Evolutionary conservation across 495 filamentous ascomycete species (phyloP).

Genomic region (Parmelia sp.): DNA sequence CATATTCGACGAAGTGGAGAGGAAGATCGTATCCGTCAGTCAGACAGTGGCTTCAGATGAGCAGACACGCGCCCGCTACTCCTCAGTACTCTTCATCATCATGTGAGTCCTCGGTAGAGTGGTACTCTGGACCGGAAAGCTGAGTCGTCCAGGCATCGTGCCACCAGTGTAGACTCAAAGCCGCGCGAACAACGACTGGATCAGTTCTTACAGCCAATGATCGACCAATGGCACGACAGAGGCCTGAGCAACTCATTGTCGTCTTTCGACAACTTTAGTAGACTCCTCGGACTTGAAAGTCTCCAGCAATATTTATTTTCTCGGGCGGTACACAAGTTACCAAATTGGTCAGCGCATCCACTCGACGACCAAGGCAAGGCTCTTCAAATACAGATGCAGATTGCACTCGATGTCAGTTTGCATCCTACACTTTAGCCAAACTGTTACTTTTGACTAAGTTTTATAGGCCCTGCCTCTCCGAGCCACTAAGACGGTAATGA

Average conservation of each 20-base stretch:
- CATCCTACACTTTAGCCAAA: neutral
- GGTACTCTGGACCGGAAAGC: neutral
- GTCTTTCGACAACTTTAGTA: conserved; percentile 74
- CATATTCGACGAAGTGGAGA: conserved; percentile 81
- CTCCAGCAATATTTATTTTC: conserved; percentile 72
- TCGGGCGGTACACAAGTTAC: conserved; percentile 64
- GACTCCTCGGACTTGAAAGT: conserved; percentile 68
- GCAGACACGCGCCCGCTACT: conserved; percentile 67
- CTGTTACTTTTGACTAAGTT: conserved; percentile 8
- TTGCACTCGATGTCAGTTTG: conserved; percentile 26
- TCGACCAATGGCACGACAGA: conserved; percentile 70
- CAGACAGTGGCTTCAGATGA: conserved; percentile 66
- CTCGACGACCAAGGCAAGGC: conserved; percentile 74
- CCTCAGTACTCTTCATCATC: conserved; percentile 73
- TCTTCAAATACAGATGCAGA: conserved; percentile 67
- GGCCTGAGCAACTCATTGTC: conserved; percentile 60
- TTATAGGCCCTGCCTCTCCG: conserved; percentile 66
- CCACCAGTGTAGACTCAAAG: conserved; percentile 62
- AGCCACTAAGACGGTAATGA: conserved; percentile 81
- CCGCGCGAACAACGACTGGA: conserved; percentile 58
- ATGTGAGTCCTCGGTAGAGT: conserved; percentile 46
- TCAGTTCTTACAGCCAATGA: conserved; percentile 71
- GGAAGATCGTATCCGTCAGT: conserved; percentile 75
- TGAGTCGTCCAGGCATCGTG: conserved; percentile 51
- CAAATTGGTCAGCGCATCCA: conserved; percentile 72